phyloP scores from a whole-genome alignment of 768 basidiomycete genomes.

The Boletus rubroflammeus region DNA sequence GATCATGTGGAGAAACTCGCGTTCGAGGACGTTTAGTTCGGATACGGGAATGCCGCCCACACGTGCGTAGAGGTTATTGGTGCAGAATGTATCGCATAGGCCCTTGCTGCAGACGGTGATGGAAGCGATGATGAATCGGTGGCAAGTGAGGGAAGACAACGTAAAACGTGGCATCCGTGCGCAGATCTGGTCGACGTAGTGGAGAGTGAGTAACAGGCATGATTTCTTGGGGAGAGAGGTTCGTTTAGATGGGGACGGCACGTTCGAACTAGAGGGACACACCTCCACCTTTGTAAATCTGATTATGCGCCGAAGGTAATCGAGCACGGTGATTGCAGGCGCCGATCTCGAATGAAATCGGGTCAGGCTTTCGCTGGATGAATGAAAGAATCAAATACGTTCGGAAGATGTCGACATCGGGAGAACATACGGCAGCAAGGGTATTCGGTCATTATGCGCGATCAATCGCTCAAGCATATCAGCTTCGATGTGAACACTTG shows the following conservation, averaged over 20 bases:
- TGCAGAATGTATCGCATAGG: slow-evolving; percentile 93
- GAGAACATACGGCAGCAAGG: slow-evolving; percentile 70
- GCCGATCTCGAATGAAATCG: slow-evolving; percentile 94
- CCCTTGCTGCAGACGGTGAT: slow-evolving; percentile 93
- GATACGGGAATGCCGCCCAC: slow-evolving; percentile 91
- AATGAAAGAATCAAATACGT: slow-evolving; percentile 21
- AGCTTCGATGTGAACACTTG: slow-evolving; percentile 46
- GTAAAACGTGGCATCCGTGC: slow-evolving; percentile 84
- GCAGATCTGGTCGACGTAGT: slow-evolving; percentile 94
- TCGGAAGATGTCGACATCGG: slow-evolving; percentile 8
- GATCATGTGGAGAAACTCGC: slow-evolving; percentile 87
- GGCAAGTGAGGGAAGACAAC: slow-evolving; percentile 92
- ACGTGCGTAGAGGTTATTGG: slow-evolving; percentile 90
- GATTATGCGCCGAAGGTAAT: slow-evolving; percentile 93
- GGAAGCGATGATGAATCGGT: slow-evolving; percentile 94
- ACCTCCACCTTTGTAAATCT: slow-evolving; percentile 96
- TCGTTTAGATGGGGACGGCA: slow-evolving; percentile 7
- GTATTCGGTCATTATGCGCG: slow-evolving; percentile 93
- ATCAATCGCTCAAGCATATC: slow-evolving; percentile 97
- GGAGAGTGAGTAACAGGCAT: slow-evolving; percentile 76
- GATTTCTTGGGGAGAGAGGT: slow-evolving; percentile 48
- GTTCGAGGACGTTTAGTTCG: slow-evolving; percentile 92
- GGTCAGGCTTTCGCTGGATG: slow-evolving; percentile 76
- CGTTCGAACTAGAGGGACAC: slow-evolving; percentile 19
- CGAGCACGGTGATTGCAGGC: slow-evolving; percentile 82